phyloP scores from a whole-genome alignment of 177 flowering plant species.

The Vitis hybrid region DNA sequence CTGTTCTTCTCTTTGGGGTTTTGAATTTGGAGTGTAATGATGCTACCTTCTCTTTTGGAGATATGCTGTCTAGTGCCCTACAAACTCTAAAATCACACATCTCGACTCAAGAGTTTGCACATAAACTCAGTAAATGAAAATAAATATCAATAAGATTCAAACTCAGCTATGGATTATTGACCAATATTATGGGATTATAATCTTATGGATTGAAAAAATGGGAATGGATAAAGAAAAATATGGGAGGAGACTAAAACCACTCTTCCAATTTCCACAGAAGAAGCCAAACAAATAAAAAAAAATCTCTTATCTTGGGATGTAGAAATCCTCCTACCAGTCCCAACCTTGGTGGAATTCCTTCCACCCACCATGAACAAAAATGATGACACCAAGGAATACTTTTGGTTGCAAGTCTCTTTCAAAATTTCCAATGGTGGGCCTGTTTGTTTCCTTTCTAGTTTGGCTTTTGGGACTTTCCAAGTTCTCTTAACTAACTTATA shows the following conservation, averaged over 20 bases:
- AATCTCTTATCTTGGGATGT: no score
- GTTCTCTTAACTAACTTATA: neutral
- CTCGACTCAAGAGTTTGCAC: no score
- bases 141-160: no score
- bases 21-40: neutral
- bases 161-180: no score
- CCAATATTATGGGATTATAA: no score
- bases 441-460: neutral
- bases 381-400: constrained; percentile 13
- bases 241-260: no score
- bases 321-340: no score
- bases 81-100: neutral
- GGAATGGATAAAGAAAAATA: no score
- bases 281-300: no score
- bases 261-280: neutral
- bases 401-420: constrained; percentile 12
- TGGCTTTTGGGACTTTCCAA: constrained; percentile 2
- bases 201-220: no score
- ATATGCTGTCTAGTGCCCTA: neutral
- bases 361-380: constrained; percentile 7
- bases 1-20: neutral
- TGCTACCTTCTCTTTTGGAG: neutral
- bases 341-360: neutral
- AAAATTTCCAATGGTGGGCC: constrained; percentile 11
- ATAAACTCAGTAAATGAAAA: no score